Percentiles rank a stretch among this genome's conserved stretches.
Conservation (phyloP, 1,284 basidiomycete species). For the Tranzscheliella williamsii region DNA sequence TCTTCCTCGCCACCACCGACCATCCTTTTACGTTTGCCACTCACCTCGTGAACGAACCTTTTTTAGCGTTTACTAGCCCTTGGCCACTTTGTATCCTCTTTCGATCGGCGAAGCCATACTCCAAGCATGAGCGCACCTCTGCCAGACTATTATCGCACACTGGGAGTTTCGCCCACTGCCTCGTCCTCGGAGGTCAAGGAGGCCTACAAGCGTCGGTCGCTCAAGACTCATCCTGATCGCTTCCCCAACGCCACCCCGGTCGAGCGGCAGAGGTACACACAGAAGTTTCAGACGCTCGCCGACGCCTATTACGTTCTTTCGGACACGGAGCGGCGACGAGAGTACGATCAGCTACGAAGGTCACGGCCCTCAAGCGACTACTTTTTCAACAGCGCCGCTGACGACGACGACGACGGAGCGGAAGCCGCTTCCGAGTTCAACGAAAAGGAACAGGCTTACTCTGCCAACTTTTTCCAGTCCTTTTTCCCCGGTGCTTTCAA, state of each 20-base stretch:
- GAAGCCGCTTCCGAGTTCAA: slow-evolving; percentile 22
- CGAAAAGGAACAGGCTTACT: slow-evolving; percentile 43
- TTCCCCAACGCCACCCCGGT: slow-evolving; percentile 73
- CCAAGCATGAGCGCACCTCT: slow-evolving; percentile 35
- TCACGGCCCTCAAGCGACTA: slow-evolving; percentile 20
- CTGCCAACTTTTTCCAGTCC: slow-evolving; percentile 52
- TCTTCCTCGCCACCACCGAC: too few species aligned
- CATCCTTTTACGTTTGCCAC: too few species aligned
- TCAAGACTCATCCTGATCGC: slow-evolving; percentile 81
- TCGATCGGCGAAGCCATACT: background rate
- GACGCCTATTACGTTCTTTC: slow-evolving; percentile 96
- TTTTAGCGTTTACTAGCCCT: too few species aligned
- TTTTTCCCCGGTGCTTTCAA: slow-evolving; percentile 42
- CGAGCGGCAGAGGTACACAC: slow-evolving; percentile 69
- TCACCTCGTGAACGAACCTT: too few species aligned
- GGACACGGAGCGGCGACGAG: slow-evolving; percentile 73
- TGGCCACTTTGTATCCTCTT: too few species aligned
- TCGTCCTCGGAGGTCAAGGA: slow-evolving; percentile 74
- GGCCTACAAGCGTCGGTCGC: slow-evolving; percentile 80
- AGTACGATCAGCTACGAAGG: slow-evolving; percentile 66
- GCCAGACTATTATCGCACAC: slow-evolving; percentile 53
- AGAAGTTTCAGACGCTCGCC: slow-evolving; percentile 69
- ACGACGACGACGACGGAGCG: slow-evolving; percentile 22
- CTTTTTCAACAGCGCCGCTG: background rate
- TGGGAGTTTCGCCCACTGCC: slow-evolving; percentile 67